Base-by-base conservation (phyloP, 2,329 filamentous ascomycete species). In the Colletotrichum viniferum region DNA sequence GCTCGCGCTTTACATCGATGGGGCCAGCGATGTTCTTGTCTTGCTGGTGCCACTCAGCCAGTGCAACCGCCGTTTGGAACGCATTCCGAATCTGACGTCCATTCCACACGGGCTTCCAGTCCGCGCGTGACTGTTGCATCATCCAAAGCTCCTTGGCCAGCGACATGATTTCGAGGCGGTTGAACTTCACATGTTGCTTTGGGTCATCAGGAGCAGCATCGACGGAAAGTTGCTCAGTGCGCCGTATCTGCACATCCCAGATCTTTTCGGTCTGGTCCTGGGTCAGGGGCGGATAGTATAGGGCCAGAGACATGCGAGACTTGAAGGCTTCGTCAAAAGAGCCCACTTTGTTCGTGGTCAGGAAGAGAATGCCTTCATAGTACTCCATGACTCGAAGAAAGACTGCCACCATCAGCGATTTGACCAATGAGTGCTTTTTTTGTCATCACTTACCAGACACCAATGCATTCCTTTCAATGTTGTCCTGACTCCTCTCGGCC, bases 401-500 rank as follows among this genome's bases (percentile, higher is more conserved):
- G 28, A 69, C 36, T 18, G 26, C 5, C 5, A 5, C 26, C 4
- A 26, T 26, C 5, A 26, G 26, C 5, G 26, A 21, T 24, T 3
- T 24, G 24, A 24, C 4, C 24, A 24, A 24, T 24, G 24, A 4
- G 24, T 24, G 24, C 24, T 24, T 24, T 24, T 24, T 24, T 26
- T 26, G 26, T 26, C 26, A 1, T 26, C 4, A 26, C 26, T 26
- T 5, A 73, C 73, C 73, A 4, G 73, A 72, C 2, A 73, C 73
- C 2, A 73, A 21, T 1, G 62, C 73, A 5, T 76, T 76, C 2
- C 69, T 7, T 21, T 36, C 69, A 16, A 76, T 67, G 5, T 64
- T 73, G 14, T 95, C 77, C 69, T 80, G 79, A 43, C 79, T 94
- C 2, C 95, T 92, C 83, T 95, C 94, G 86, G 97, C 94, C 14